Evolutionary conservation across 2,329 filamentous ascomycete species (phyloP).

Genomic region (Leptographium wingfieldii): DNA sequence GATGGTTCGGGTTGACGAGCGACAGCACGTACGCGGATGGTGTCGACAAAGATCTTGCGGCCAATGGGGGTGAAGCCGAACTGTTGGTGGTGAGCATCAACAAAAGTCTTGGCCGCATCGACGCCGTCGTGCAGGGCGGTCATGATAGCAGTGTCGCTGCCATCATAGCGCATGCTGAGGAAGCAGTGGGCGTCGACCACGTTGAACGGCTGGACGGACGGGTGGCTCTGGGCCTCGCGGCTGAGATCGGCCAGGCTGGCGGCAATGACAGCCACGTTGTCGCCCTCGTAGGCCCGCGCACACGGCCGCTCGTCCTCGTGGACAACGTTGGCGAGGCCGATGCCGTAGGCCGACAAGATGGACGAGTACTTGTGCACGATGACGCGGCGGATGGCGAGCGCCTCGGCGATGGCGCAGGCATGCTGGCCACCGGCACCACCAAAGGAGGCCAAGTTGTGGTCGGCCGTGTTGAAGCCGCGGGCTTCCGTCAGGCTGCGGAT

Average conservation of each 20-base stretch:
- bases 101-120: slow-evolving; percentile 52
- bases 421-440: slow-evolving; percentile 62
- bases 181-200: slow-evolving; percentile 65
- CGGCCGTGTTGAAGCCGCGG: slow-evolving; percentile 56
- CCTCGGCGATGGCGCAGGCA: slow-evolving; percentile 55
- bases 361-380: slow-evolving; percentile 58
- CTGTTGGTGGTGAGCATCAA: slow-evolving; percentile 57
- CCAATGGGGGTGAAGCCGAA: slow-evolving; percentile 55
- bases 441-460: slow-evolving; percentile 58
- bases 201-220: slow-evolving; percentile 51
- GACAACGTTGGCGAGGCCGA: slow-evolving; percentile 24
- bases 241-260: not conserved
- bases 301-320: slow-evolving; percentile 28
- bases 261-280: slow-evolving; percentile 47
- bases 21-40: slow-evolving; percentile 56
- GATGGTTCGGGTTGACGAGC: slow-evolving; percentile 15
- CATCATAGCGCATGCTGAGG: slow-evolving; percentile 82
- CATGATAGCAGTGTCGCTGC: slow-evolving; percentile 85
- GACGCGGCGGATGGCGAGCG: slow-evolving; percentile 54
- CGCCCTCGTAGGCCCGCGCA: slow-evolving; percentile 53
- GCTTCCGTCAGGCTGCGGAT: slow-evolving; percentile 62
- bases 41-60: slow-evolving; percentile 58
- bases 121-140: slow-evolving; percentile 38
- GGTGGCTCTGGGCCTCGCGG: not conserved
- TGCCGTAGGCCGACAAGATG: slow-evolving; percentile 33